Evolutionary conservation across 179 eudicot species (phyloP).

Genomic region (Vitellaria paradoxa): DNA sequence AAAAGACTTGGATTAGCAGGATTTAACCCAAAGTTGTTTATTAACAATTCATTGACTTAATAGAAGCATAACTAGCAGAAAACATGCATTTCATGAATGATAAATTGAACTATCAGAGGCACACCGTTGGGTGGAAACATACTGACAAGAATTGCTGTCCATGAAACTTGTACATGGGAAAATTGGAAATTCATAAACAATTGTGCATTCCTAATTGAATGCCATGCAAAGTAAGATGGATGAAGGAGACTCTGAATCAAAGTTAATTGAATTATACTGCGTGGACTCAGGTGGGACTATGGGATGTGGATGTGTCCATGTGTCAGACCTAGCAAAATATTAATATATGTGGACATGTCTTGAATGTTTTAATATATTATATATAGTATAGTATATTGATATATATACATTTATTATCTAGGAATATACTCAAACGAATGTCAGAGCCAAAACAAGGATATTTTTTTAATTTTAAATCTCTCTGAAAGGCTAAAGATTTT

Average conservation of each 20-base stretch:
- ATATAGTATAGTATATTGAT: too few species aligned
- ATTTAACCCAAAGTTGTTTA: not conserved
- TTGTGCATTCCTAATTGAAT: not conserved
- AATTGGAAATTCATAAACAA: not conserved
- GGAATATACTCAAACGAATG: too few species aligned
- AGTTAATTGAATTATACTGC: too few species aligned
- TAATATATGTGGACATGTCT: too few species aligned
- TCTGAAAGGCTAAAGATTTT: too few species aligned
- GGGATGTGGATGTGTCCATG: too few species aligned
- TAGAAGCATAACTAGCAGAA: not conserved
- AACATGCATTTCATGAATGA: not conserved
- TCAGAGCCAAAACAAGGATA: too few species aligned
- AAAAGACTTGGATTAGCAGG: not conserved
- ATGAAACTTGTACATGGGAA: not conserved
- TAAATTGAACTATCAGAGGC: not conserved
- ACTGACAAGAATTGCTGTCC: not conserved
- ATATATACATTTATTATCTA: too few species aligned
- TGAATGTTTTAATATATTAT: too few species aligned
- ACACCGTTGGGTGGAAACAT: not conserved
- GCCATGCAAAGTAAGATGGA: not conserved
- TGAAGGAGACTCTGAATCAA: not conserved
- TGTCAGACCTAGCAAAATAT: too few species aligned
- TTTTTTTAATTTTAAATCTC: too few species aligned
- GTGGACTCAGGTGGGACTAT: too few species aligned
- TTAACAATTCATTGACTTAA: not conserved